Evolutionary conservation across 2,329 filamentous ascomycete genomes (phyloP).

Genomic region (Claviceps pazoutovae): DNA sequence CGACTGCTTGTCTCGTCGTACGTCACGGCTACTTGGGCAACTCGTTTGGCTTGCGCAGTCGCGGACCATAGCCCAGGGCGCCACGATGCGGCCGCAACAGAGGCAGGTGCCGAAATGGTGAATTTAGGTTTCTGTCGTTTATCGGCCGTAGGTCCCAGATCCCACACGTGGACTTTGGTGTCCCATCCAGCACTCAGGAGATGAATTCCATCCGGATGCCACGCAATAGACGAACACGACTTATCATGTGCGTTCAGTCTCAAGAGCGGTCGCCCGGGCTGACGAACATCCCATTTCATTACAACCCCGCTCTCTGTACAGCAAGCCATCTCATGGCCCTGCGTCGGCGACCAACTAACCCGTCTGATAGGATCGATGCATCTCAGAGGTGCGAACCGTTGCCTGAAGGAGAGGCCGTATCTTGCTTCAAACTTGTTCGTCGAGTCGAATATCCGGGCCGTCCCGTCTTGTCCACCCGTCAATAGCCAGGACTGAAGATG

Average conservation of each 20-base stretch:
- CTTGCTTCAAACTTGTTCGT: constrained; percentile 30
- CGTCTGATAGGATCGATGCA: constrained; percentile 37
- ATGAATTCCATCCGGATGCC: constrained; percentile 56
- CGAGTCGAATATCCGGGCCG: constrained; percentile 48
- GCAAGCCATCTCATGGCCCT: constrained; percentile 49
- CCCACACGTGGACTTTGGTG: constrained; percentile 50
- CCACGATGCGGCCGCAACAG: constrained; percentile 47
- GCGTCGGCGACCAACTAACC: constrained; percentile 50
- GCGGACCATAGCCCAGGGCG: constrained; percentile 52
- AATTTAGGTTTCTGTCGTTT: constrained; percentile 51
- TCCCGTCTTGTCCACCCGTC: constrained; percentile 50
- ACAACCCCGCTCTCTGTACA: constrained; percentile 48
- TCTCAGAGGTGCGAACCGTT: constrained; percentile 26
- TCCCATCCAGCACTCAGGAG: constrained; percentile 50
- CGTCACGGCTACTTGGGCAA: constrained; percentile 47
- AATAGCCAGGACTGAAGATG: constrained; percentile 42
- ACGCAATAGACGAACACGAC: constrained; percentile 44
- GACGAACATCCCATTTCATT: constrained; percentile 50
- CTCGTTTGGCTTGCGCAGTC: constrained; percentile 42
- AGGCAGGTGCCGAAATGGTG: constrained; percentile 45
- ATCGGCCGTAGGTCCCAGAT: constrained; percentile 44
- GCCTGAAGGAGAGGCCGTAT: constrained; percentile 36
- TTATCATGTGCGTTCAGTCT: constrained; percentile 49
- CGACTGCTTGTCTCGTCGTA: constrained; percentile 44
- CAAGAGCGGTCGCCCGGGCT: constrained; percentile 36